These are phyloP conservation scores for Polymyxa betae DNA, from an alignment of 208 protist species.

Conservation along the genomic window DNA sequence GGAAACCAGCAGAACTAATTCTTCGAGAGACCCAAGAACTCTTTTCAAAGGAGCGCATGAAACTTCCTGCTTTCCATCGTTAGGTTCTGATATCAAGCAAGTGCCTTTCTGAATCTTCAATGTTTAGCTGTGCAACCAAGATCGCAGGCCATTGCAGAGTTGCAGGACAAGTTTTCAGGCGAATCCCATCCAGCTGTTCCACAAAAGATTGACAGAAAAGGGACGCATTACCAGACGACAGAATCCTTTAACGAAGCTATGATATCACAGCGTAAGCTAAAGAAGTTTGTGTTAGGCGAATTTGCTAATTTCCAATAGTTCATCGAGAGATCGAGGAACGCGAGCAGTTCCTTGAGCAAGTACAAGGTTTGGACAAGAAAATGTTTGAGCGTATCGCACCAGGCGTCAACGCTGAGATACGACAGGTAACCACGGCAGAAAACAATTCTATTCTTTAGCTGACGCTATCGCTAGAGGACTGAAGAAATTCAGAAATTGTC, in stretches of 20 bases:
- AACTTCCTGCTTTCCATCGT: not conserved
- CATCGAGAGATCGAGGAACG: not conserved
- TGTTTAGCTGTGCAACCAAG: not conserved
- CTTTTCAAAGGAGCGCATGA: not conserved
- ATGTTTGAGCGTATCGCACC: not conserved
- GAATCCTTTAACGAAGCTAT: not conserved
- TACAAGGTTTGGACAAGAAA: not conserved
- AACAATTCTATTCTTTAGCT: too few species aligned
- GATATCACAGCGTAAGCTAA: not conserved
- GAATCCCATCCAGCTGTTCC: too few species aligned
- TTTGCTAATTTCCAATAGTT: not conserved
- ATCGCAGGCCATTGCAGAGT: not conserved
- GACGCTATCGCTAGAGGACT: too few species aligned
- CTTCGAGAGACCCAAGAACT: not conserved
- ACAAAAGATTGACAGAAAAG: too few species aligned
- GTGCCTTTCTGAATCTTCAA: not conserved
- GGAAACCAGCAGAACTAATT: not conserved
- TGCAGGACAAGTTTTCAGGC: constrained; percentile 17
- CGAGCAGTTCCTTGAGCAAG: not conserved
- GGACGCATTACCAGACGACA: not conserved
- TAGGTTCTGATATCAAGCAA: not conserved
- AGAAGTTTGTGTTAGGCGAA: too few species aligned
- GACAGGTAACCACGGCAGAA: not conserved
- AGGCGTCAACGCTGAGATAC: not conserved
- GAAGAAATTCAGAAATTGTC: too few species aligned